Conservation (phyloP, 345 rosid species). For the Anacardium occidentale region DNA sequence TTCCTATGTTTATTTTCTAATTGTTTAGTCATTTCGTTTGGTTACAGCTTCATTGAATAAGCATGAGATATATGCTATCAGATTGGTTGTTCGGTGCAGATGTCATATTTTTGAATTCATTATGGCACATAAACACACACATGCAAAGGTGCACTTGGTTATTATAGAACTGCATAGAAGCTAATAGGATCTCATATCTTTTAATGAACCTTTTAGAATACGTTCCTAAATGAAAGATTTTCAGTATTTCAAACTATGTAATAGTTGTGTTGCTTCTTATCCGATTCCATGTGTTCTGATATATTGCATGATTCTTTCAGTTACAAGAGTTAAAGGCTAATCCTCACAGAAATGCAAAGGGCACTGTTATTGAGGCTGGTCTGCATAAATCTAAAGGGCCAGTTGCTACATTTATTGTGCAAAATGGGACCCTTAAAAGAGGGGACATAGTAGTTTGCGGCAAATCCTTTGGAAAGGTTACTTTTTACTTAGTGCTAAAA, state of each 20-base stretch:
- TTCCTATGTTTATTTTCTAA: too few species aligned
- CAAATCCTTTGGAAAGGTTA: slow-evolving; percentile 95
- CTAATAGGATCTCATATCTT: neutral
- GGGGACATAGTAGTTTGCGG: slow-evolving; percentile 95
- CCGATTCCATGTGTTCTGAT: slow-evolving; percentile 27
- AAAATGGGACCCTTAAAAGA: slow-evolving; percentile 88
- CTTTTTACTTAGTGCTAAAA: slow-evolving; percentile 10
- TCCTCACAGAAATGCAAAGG: slow-evolving; percentile 94
- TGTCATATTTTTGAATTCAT: neutral
- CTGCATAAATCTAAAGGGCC: slow-evolving; percentile 94
- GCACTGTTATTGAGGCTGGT: slow-evolving; percentile 91
- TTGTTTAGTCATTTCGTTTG: too few species aligned
- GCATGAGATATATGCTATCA: too few species aligned
- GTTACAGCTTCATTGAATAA: too few species aligned
- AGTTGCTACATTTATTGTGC: slow-evolving; percentile 85
- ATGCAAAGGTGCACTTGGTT: neutral
- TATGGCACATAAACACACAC: neutral
- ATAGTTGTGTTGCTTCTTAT: slow-evolving; percentile 14
- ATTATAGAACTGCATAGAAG: neutral
- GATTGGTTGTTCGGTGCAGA: neutral
- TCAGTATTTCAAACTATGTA: too few species aligned
- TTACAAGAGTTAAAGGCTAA: slow-evolving; percentile 97
- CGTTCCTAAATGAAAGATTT: neutral
- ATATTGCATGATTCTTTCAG: slow-evolving; percentile 46
- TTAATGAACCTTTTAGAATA: slow-evolving; percentile 12